These are phyloP conservation scores for Fusarium veterinarium DNA, from an alignment of 2,329 filamentous ascomycete species.

Conservation along the genomic window DNA sequence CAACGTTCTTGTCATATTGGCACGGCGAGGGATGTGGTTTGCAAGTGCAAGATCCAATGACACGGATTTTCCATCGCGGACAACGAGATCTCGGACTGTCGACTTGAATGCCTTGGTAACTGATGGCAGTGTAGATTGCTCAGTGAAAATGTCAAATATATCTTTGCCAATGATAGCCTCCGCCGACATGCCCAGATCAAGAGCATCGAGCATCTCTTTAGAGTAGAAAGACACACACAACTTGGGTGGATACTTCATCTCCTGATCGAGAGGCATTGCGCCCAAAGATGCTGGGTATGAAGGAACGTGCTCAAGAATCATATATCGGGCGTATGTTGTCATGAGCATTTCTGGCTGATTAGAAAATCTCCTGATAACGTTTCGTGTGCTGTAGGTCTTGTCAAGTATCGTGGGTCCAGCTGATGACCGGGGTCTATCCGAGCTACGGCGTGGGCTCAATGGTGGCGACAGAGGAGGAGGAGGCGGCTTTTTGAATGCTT, in stretches of 20 bases:
- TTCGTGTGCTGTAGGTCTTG: slow-evolving; percentile 45
- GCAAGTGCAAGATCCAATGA: slow-evolving; percentile 46
- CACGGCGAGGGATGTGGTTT: slow-evolving; percentile 44
- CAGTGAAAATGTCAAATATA: slow-evolving; percentile 65
- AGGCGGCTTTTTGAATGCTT: slow-evolving; percentile 47
- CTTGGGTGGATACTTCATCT: slow-evolving; percentile 44
- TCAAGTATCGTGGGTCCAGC: slow-evolving; percentile 32
- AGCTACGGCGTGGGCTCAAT: slow-evolving; percentile 41
- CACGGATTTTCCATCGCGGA: slow-evolving; percentile 52
- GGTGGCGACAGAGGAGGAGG: slow-evolving; percentile 42
- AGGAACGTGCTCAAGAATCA: slow-evolving; percentile 47
- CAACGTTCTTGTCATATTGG: slow-evolving; percentile 34
- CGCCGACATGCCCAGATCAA: slow-evolving; percentile 54
- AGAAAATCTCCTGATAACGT: slow-evolving; percentile 38
- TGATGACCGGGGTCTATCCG: slow-evolving; percentile 42
- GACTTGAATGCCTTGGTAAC: slow-evolving; percentile 58
- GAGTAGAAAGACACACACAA: slow-evolving; percentile 61
- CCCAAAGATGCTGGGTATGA: slow-evolving; percentile 39
- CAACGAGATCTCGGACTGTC: slow-evolving; percentile 55
- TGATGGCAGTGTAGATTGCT: slow-evolving; percentile 57
- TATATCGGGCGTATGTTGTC: slow-evolving; percentile 49
- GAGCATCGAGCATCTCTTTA: slow-evolving; percentile 58
- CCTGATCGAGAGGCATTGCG: slow-evolving; percentile 43
- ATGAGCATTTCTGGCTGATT: slow-evolving; percentile 36
- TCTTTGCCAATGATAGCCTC: slow-evolving; percentile 59